Evolutionary conservation across 75 land plant genomes (phyloP).

Genomic region (Selaginella tamariscina): DNA sequence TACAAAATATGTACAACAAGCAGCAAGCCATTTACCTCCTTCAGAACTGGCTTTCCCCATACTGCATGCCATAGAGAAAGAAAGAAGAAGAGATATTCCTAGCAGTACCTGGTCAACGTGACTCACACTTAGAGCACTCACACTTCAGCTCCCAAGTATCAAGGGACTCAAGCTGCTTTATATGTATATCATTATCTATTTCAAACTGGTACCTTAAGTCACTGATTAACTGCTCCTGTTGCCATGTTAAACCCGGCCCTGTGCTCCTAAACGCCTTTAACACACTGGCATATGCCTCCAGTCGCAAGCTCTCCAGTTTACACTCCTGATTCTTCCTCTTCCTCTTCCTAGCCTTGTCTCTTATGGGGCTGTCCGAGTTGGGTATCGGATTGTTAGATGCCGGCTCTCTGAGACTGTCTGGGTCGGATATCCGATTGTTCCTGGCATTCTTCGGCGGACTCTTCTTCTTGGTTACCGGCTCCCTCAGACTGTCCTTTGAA

Average conservation of each 20-base stretch:
- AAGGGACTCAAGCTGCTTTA: background rate
- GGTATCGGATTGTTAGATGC: background rate
- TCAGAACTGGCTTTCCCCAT: too few relatives aligned
- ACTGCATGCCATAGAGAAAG: too few relatives aligned
- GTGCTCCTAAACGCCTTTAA: background rate
- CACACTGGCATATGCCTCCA: background rate
- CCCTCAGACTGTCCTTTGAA: background rate
- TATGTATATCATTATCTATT: conserved; percentile 8
- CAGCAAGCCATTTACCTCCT: too few relatives aligned
- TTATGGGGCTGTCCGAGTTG: background rate
- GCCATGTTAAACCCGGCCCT: background rate
- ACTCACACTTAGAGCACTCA: too few relatives aligned
- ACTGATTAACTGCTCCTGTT: background rate
- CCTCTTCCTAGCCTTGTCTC: background rate
- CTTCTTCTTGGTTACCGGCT: background rate
- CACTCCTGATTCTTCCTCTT: background rate
- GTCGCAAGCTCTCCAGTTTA: background rate
- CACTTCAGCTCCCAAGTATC: background rate
- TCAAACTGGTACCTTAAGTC: background rate
- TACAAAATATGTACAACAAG: too few relatives aligned
- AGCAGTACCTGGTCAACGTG: too few relatives aligned
- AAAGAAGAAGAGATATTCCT: too few relatives aligned
- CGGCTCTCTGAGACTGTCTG: background rate
- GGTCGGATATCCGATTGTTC: background rate
- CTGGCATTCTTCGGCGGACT: background rate